phyloP scores from a whole-genome alignment of 2,329 filamentous ascomycete species.

The Leptographium flavum region DNA sequence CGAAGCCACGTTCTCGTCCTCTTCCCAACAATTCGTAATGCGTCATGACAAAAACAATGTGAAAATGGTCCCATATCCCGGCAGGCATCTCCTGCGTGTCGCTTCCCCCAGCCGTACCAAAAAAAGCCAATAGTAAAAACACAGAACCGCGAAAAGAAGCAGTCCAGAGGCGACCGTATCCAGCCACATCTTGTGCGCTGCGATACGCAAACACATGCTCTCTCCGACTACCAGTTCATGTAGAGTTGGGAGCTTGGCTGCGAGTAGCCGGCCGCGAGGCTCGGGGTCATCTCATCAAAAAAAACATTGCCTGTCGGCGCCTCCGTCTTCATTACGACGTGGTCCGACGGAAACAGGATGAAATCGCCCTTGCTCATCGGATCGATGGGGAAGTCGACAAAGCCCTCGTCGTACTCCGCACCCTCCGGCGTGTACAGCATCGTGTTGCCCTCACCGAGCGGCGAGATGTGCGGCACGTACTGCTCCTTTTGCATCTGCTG shows the following conservation, averaged over 20 bases:
- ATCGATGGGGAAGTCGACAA: conserved; percentile 35
- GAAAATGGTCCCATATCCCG: not conserved
- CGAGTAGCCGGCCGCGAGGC: conserved; percentile 34
- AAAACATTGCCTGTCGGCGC: conserved; percentile 21
- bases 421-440: conserved; percentile 57
- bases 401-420: conserved; percentile 53
- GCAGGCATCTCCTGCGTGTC: not conserved
- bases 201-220: too few relatives aligned
- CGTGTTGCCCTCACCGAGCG: conserved; percentile 50
- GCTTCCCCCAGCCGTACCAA: not conserved
- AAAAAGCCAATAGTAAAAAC: not conserved
- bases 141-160: not conserved
- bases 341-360: conserved; percentile 37
- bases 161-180: not conserved
- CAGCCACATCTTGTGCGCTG: too few relatives aligned
- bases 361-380: conserved; percentile 43
- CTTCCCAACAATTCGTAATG: not conserved
- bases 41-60: not conserved
- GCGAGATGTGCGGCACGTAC: conserved; percentile 35
- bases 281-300: conserved; percentile 33
- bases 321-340: not conserved
- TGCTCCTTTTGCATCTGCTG: conserved; percentile 3
- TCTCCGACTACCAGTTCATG: not conserved
- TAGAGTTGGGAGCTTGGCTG: conserved; percentile 37
- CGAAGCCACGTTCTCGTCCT: not conserved